phyloP scores from a whole-genome alignment of 2,329 filamentous ascomycete genomes.

The Aureobasidium sp. region DNA sequence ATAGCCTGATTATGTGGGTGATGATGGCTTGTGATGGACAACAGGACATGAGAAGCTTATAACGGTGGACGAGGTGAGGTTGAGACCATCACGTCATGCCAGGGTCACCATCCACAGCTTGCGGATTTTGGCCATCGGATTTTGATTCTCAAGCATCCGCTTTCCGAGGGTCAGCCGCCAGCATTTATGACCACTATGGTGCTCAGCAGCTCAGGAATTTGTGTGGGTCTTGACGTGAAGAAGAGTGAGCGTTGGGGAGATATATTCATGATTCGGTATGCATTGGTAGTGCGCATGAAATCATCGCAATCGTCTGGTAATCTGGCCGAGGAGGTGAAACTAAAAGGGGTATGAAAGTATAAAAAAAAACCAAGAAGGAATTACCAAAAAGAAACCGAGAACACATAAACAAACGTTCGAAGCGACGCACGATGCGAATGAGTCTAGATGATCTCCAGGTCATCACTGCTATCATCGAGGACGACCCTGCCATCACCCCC shows the following conservation, averaged over 20 bases:
- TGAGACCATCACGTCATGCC: not conserved
- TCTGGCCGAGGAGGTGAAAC: not conserved
- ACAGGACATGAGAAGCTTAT: not conserved
- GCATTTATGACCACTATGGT: not conserved
- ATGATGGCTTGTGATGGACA: too few relatives aligned
- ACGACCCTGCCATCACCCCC: constrained; percentile 30
- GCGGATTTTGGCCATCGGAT: not conserved
- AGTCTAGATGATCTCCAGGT: constrained; percentile 33
- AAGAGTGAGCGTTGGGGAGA: too few relatives aligned
- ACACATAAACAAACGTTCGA: too few relatives aligned
- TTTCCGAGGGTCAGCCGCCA: not conserved
- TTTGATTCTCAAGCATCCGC: not conserved
- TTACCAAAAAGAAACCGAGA: too few relatives aligned
- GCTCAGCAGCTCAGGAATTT: too few relatives aligned
- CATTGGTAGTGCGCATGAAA: too few relatives aligned
- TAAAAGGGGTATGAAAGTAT: not conserved
- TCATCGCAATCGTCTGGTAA: not conserved
- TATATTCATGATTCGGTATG: too few relatives aligned
- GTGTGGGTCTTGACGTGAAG: too few relatives aligned
- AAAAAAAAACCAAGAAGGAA: not conserved
- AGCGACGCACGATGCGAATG: too few relatives aligned
- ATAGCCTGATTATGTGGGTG: too few relatives aligned
- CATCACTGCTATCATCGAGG: constrained; percentile 34
- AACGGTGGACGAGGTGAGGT: not conserved
- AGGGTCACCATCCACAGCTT: not conserved